Percentiles rank a stretch among this genome's conserved stretches.
phyloP scores from a whole-genome alignment of 495 filamentous ascomycete genomes.

The Xylaria palmicola region DNA sequence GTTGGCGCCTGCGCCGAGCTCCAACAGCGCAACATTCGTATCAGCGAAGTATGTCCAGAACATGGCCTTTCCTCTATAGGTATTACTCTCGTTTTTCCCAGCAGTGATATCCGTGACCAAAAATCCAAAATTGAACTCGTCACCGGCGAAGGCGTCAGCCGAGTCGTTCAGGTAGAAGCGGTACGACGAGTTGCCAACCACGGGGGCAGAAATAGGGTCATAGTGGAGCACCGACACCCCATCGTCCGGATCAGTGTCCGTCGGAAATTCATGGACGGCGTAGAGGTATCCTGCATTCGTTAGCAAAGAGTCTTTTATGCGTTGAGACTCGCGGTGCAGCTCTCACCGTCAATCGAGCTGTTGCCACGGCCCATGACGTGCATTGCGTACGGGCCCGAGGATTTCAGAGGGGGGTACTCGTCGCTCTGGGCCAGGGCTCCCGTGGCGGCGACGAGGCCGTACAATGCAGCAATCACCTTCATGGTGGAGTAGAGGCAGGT shows the following conservation, averaged over 20 bases:
- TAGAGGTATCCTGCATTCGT: conserved; percentile 10
- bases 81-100: not conserved
- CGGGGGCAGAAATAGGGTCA: not conserved
- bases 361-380: conserved; percentile 11
- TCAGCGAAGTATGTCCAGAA: conserved; percentile 9
- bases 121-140: not conserved
- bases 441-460: conserved; percentile 7
- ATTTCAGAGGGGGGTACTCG: conserved; percentile 5
- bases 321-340: not conserved
- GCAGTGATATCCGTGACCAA: conserved; percentile 8
- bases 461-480: conserved; percentile 1
- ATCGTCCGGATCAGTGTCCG: not conserved
- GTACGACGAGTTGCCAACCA: conserved; percentile 3
- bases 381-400: conserved; percentile 6
- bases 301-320: not conserved
- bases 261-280: conserved; percentile 4
- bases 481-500: not conserved
- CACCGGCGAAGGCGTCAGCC: not conserved
- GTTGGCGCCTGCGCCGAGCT: conserved; percentile 4
- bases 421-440: conserved; percentile 6
- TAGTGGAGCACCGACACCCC: conserved; percentile 9
- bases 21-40: conserved; percentile 7
- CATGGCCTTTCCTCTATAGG: conserved; percentile 9
- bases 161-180: conserved; percentile 8
- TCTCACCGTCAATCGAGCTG: conserved; percentile 13